These are phyloP conservation scores for Kwoniella mangroviensis DNA, from an alignment of 768 basidiomycete species.

Conservation along the genomic window DNA sequence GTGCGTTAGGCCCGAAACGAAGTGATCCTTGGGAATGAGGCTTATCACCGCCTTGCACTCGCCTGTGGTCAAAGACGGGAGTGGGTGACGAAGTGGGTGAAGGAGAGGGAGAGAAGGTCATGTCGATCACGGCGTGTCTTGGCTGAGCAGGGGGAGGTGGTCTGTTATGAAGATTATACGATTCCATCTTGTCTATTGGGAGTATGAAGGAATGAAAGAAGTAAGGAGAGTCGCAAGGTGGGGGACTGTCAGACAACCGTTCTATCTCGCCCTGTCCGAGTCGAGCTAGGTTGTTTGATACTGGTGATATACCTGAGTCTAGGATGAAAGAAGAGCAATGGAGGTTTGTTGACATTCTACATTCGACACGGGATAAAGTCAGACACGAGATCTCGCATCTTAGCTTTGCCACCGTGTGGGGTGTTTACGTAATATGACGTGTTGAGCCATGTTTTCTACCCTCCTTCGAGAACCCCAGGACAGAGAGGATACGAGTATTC, in stretches of 20 bases:
- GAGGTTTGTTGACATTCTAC: slow-evolving; percentile 7
- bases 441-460: not conserved
- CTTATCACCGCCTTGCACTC: too few species aligned
- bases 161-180: slow-evolving; percentile 12
- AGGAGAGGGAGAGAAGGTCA: slow-evolving; percentile 23
- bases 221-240: not conserved
- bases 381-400: not conserved
- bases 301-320: not conserved
- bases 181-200: slow-evolving; percentile 12
- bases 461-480: not conserved
- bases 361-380: not conserved
- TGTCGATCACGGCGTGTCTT: slow-evolving; percentile 18
- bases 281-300: not conserved
- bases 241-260: not conserved
- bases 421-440: slow-evolving; percentile 12
- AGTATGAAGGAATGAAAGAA: not conserved
- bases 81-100: slow-evolving; percentile 18
- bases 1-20: not conserved
- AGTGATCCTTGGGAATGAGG: too few species aligned
- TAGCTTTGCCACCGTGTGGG: not conserved
- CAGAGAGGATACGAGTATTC: not conserved
- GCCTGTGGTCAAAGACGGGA: not conserved
- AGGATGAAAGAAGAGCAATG: not conserved
- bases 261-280: not conserved
- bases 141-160: slow-evolving; percentile 12